These are phyloP conservation scores for Calycina marina DNA, from an alignment of 2,329 filamentous ascomycete genomes.

Conservation along the genomic window DNA sequence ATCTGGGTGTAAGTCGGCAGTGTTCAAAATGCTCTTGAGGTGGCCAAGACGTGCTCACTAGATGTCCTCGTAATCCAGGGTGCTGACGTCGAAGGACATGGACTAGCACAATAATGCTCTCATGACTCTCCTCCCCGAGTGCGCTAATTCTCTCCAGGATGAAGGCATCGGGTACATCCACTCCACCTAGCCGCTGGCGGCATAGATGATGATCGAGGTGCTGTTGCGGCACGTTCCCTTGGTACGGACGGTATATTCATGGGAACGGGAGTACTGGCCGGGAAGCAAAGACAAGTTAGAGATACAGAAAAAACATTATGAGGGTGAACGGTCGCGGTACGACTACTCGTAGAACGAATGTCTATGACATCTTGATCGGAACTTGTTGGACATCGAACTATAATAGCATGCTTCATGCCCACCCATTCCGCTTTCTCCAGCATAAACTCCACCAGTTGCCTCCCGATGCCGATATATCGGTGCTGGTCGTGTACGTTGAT, in stretches of 20 bases:
- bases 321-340: slow-evolving; percentile 33
- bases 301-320: slow-evolving; percentile 32
- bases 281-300: slow-evolving; percentile 31
- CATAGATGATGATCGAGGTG: slow-evolving; percentile 24
- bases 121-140: slow-evolving; percentile 24
- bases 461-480: background rate
- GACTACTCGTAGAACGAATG: slow-evolving; percentile 32
- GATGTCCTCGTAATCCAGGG: slow-evolving; percentile 26
- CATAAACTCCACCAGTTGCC: background rate
- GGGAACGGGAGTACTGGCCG: slow-evolving; percentile 28
- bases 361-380: slow-evolving; percentile 37
- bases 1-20: slow-evolving; percentile 25
- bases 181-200: slow-evolving; percentile 24
- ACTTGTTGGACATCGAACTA: no score
- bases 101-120: slow-evolving; percentile 20
- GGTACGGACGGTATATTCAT: slow-evolving; percentile 24
- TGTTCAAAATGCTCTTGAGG: slow-evolving; percentile 17
- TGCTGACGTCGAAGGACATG: slow-evolving; percentile 25
- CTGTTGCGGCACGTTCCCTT: slow-evolving; percentile 22
- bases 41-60: slow-evolving; percentile 13
- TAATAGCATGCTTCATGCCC: background rate
- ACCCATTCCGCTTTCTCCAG: background rate
- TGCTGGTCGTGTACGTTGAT: background rate
- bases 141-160: slow-evolving; percentile 17
- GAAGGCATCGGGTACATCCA: slow-evolving; percentile 13